Evolutionary conservation across 2,329 filamentous ascomycete genomes (phyloP), one percentile per base, ranked within the genome.

Genomic region (Trichoderma arundinaceum): DNA sequence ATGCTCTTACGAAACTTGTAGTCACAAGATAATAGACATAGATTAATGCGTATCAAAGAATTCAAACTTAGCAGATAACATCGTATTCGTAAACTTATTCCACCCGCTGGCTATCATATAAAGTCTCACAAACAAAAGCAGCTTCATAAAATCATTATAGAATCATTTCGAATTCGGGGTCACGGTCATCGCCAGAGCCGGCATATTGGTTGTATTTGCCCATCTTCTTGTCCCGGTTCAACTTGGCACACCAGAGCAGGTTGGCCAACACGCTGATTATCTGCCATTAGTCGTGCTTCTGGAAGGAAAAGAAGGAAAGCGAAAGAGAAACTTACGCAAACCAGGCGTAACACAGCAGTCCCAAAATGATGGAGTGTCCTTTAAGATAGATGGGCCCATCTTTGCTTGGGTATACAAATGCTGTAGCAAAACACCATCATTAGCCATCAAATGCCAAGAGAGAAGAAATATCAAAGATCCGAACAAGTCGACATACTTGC

Each of bases 271-370:
- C 81, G 65, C 86, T 89, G n/a, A 10, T 10, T 10, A 12, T 8
- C 2, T 19, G 3, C 7, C 4, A 39, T 71, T 49, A 39, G 46
- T 13, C 12, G n/a, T 13, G 9, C 15, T 32, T 6, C n/a, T 32
- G 7, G 15, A 53, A 9, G 5, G 9, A 38, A 48, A 10, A 8
- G 3, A 17, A 39, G 2, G 13, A 35, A 7, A 12, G 28, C 17
- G 10, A 10, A 2, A n/a, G n/a, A 7, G 83, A 13, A 28, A 66
- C 86, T 81, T 76, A 89, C 86, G 88, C 77, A 53, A 88, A 81
- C 88, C 88, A 90, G 3, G 86, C 84, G 70, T 81, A 85, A 44
- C 86, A 84, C 49, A 91, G 71, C 22, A 90, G 71, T 0, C 86
- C 82, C 32, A 90, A 71, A 33, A 90, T 81, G 10, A 89, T 81